Percentiles rank a stretch among this genome's conserved stretches.
phyloP scores from a whole-genome alignment of 2,329 filamentous ascomycete genomes.

The Juglanconis sp. region DNA sequence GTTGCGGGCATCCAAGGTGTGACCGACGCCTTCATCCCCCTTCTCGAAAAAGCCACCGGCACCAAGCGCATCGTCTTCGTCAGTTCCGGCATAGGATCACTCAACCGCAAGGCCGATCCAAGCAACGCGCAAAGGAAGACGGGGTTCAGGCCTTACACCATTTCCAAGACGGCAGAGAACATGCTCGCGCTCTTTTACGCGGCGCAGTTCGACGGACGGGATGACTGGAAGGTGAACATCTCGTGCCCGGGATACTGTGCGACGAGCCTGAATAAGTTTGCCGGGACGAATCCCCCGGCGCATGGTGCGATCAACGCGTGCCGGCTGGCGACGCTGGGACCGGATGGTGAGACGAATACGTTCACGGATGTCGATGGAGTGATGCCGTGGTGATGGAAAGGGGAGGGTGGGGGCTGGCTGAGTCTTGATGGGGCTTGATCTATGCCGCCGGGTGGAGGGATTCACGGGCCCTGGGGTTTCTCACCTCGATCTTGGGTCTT shows the following conservation, averaged over 20 bases:
- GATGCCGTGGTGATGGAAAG: slow-evolving; percentile 17
- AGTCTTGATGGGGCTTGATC: too few relatives aligned
- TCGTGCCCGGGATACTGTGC: slow-evolving; percentile 24
- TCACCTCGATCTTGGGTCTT: too few relatives aligned
- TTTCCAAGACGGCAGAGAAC: slow-evolving; percentile 28
- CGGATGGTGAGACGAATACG: slow-evolving; percentile 23
- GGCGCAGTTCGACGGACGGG: slow-evolving; percentile 20
- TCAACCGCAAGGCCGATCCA: slow-evolving; percentile 16
- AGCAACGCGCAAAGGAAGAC: background rate
- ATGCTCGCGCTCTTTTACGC: slow-evolving; percentile 22
- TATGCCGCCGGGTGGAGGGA: too few relatives aligned
- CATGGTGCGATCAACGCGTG: slow-evolving; percentile 24
- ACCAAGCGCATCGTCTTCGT: slow-evolving; percentile 26
- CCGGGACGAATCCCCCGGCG: slow-evolving; percentile 16
- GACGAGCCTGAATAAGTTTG: slow-evolving; percentile 24
- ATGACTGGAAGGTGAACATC: slow-evolving; percentile 27
- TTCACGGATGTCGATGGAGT: slow-evolving; percentile 19
- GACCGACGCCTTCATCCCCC: slow-evolving; percentile 30
- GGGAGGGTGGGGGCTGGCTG: too few relatives aligned
- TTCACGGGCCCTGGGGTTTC: too few relatives aligned
- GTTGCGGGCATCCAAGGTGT: slow-evolving; percentile 27
- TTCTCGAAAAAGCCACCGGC: slow-evolving; percentile 28
- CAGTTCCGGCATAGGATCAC: slow-evolving; percentile 21
- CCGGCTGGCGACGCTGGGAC: slow-evolving; percentile 23
- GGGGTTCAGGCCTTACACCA: slow-evolving; percentile 20